Base-by-base conservation (phyloP, 345 rosid species). In the Anastatica hierochuntica region DNA sequence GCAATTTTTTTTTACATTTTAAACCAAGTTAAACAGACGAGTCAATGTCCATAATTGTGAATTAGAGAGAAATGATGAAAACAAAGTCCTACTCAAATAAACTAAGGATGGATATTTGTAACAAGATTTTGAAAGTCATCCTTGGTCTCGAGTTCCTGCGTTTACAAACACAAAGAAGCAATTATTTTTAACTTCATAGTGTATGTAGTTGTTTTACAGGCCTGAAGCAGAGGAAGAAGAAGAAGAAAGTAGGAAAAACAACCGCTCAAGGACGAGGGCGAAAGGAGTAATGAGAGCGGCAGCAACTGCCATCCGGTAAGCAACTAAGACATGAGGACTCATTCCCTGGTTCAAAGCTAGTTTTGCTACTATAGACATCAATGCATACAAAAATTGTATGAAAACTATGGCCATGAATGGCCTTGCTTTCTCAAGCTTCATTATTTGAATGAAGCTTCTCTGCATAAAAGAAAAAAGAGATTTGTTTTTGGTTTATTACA, bases 111-210 rank as follows among this genome's bases (percentile, higher is more conserved):
- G 64, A 24, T 64, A 90, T 80, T 74, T 86, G 82, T 12, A 74
- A 3, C 56, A 90, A 74, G 68, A 75, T 50, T 56, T 82, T 67
- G 14, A 53, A 2, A 7, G 95, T 86, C 85, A 90, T 73, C 70
- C 59, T 82, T 30, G 95, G 94, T 70, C 90, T 82, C 31, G 44
- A 48, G 69, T 82, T 84, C 79, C 97, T 90, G 81, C 39, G 17
- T 37, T 66, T 29, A 44, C 1, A 36, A 66, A 14, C 43, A 50
- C 42, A 43, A n/a, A 34, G 14, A 49, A 23, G 41, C 53, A 43
- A 42, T 17, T 34, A 33, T 0, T 14, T 16, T 5, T n/a, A 34
- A 18, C 40, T 16, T 46, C 29, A 36, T 43, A 19, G 31, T 37
- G 30, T 59, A 37, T 36, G 4, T 35, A 37, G 17, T 14, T 35